These are phyloP conservation scores for Alternaria panax DNA, from an alignment of 2,329 filamentous ascomycete species.

Conservation along the genomic window DNA sequence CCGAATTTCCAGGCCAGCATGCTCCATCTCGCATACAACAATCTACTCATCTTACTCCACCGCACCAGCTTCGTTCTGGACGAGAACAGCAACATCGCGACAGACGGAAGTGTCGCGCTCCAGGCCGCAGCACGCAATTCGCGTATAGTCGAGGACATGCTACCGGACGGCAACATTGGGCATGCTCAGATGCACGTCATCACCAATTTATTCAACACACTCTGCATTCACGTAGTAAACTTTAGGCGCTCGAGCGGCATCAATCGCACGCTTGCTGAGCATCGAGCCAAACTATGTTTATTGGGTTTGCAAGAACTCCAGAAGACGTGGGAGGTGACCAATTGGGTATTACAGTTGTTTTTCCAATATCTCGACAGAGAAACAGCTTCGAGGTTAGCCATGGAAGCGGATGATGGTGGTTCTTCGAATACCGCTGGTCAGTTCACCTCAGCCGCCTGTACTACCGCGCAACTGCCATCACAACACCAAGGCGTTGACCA, in stretches of 20 bases:
- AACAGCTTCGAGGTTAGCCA: slow-evolving; percentile 51
- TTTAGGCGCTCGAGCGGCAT: slow-evolving; percentile 50
- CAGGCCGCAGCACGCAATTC: slow-evolving; percentile 57
- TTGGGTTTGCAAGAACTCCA: slow-evolving; percentile 59
- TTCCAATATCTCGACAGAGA: slow-evolving; percentile 58
- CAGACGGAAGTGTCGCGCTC: slow-evolving; percentile 52
- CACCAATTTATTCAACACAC: slow-evolving; percentile 57
- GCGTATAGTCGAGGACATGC: slow-evolving; percentile 58
- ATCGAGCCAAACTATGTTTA: slow-evolving; percentile 58
- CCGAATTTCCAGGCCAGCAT: slow-evolving; percentile 49
- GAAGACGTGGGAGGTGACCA: slow-evolving; percentile 59
- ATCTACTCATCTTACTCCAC: slow-evolving; percentile 57
- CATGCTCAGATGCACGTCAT: slow-evolving; percentile 58
- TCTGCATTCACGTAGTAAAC: slow-evolving; percentile 59
- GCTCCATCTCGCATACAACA: slow-evolving; percentile 58
- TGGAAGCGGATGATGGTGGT: slow-evolving; percentile 37
- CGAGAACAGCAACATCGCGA: slow-evolving; percentile 40
- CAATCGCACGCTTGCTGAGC: slow-evolving; percentile 56
- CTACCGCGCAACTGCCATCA: slow-evolving; percentile 6
- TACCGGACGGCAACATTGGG: slow-evolving; percentile 54
- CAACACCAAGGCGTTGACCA: slow-evolving; percentile 8
- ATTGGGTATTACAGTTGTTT: slow-evolving; percentile 59
- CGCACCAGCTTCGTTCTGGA: slow-evolving; percentile 53
- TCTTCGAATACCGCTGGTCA: slow-evolving; percentile 20
- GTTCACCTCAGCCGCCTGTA: slow-evolving; percentile 13